phyloP scores from a whole-genome alignment of 1,284 basidiomycete species.

The Trametes polyzona region DNA sequence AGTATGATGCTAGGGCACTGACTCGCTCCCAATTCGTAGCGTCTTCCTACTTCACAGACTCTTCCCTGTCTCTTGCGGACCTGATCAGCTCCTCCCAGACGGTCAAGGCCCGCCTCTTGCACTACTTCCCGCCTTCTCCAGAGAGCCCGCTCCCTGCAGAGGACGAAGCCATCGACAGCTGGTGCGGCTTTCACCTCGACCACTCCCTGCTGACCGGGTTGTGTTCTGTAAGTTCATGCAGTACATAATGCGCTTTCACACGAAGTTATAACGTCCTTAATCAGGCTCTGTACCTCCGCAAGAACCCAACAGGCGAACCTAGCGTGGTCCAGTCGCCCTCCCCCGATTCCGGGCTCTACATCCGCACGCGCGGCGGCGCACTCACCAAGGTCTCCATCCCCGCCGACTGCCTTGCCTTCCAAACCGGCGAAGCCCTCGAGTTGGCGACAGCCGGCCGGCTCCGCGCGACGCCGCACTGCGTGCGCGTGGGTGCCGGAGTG shows the following conservation, averaged over 20 bases:
- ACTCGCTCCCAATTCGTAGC: slow-evolving; percentile 42
- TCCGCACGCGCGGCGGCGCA: slow-evolving; percentile 78
- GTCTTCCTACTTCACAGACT: slow-evolving; percentile 63
- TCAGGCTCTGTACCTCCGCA: slow-evolving; percentile 80
- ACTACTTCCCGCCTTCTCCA: slow-evolving; percentile 81
- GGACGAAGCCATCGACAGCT: slow-evolving; percentile 75
- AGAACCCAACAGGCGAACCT: slow-evolving; percentile 45
- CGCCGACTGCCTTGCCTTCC: slow-evolving; percentile 81
- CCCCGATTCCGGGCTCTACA: slow-evolving; percentile 82
- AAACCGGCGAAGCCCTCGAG: slow-evolving; percentile 92
- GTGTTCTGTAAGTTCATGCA: slow-evolving; percentile 63
- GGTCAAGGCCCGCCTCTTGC: slow-evolving; percentile 84
- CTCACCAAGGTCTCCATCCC: slow-evolving; percentile 86
- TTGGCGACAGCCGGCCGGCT: slow-evolving; percentile 79
- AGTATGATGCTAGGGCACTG: background rate
- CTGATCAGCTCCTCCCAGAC: slow-evolving; percentile 71
- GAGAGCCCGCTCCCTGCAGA: slow-evolving; percentile 43
- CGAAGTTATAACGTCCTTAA: slow-evolving; percentile 31
- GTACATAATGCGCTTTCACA: background rate
- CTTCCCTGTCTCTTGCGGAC: slow-evolving; percentile 62
- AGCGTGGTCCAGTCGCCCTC: slow-evolving; percentile 68
- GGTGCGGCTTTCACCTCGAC: slow-evolving; percentile 85
- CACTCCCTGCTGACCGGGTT: slow-evolving; percentile 90
- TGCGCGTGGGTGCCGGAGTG: slow-evolving; percentile 71
- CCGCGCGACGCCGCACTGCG: slow-evolving; percentile 90